Evolutionary conservation across 768 basidiomycete species (phyloP).

Genomic region (Ramaria sp.): DNA sequence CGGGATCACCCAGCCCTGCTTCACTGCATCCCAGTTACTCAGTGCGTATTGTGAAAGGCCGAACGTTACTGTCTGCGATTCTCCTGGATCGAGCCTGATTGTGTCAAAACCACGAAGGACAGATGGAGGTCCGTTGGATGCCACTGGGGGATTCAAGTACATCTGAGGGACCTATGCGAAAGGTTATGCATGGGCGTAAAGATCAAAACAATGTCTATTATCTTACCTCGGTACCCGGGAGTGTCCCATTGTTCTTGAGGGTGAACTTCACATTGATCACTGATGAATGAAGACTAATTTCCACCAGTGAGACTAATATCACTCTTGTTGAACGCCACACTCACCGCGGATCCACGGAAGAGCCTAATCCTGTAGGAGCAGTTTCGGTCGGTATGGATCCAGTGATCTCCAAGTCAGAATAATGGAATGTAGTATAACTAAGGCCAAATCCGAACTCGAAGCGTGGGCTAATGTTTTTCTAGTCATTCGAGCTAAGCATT

Average conservation of each 20-base stretch:
- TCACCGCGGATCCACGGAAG: too few relatives aligned
- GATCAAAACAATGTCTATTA: too few relatives aligned
- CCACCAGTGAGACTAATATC: too few relatives aligned
- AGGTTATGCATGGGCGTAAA: too few relatives aligned
- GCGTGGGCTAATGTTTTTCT: constrained; percentile 61
- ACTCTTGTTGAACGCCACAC: too few relatives aligned
- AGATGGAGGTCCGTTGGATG: constrained; percentile 36
- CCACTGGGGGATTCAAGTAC: constrained; percentile 38
- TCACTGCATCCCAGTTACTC: constrained; percentile 38
- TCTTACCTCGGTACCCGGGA: too few relatives aligned
- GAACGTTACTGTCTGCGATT: constrained; percentile 26
- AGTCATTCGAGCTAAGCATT: too few relatives aligned
- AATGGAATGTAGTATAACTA: constrained; percentile 62
- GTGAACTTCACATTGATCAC: constrained; percentile 30
- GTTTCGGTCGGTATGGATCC: too few relatives aligned
- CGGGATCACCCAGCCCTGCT: constrained; percentile 40
- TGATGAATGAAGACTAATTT: constrained; percentile 23
- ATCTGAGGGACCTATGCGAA: too few relatives aligned
- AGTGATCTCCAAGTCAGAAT: too few relatives aligned
- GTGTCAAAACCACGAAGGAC: constrained; percentile 44
- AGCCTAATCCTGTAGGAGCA: too few relatives aligned
- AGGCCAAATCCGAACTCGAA: constrained; percentile 69
- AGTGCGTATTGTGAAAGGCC: constrained; percentile 30
- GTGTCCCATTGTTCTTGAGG: constrained; percentile 35
- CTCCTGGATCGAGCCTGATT: constrained; percentile 28